Percentiles rank a stretch among this genome's conserved stretches.
phyloP scores from a whole-genome alignment of 1,284 basidiomycete species.

The Polyporus tsugae region DNA sequence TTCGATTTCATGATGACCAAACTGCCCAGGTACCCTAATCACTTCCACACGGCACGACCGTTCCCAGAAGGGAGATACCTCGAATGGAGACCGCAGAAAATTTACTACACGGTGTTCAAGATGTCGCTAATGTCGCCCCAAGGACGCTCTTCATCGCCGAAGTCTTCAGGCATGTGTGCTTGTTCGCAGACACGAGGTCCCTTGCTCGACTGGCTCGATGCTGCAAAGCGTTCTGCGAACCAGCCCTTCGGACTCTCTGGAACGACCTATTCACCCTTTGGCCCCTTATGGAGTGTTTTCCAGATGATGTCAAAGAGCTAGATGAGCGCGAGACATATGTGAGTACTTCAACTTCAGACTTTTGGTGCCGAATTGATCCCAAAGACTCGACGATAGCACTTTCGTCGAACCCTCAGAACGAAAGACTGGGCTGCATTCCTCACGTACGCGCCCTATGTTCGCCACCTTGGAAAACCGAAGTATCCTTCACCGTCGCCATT shows the following conservation, averaged over 20 bases:
- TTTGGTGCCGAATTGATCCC: not conserved
- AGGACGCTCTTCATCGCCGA: constrained; percentile 1
- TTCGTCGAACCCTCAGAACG: not conserved
- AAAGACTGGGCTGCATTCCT: constrained; percentile 5
- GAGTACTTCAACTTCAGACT: not conserved
- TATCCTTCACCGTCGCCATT: not conserved
- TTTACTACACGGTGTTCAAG: not conserved
- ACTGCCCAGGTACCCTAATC: not conserved
- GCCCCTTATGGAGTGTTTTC: constrained; percentile 1
- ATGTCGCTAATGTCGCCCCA: not conserved
- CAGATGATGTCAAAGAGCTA: not conserved
- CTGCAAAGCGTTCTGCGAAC: not conserved
- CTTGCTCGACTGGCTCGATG: not conserved
- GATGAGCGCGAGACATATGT: not conserved
- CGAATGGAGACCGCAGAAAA: not conserved
- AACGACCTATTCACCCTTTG: not conserved
- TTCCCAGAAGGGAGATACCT: not conserved
- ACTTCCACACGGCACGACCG: not conserved
- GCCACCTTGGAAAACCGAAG: not conserved
- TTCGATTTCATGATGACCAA: not conserved
- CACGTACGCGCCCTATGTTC: not conserved
- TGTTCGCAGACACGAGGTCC: not conserved
- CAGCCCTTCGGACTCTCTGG: not conserved
- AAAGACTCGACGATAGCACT: not conserved
- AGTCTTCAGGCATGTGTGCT: not conserved